Percentiles rank a stretch among this genome's conserved stretches.
Conservation (phyloP, 495 filamentous ascomycete species). For the Trichodelitschia bisporula region DNA sequence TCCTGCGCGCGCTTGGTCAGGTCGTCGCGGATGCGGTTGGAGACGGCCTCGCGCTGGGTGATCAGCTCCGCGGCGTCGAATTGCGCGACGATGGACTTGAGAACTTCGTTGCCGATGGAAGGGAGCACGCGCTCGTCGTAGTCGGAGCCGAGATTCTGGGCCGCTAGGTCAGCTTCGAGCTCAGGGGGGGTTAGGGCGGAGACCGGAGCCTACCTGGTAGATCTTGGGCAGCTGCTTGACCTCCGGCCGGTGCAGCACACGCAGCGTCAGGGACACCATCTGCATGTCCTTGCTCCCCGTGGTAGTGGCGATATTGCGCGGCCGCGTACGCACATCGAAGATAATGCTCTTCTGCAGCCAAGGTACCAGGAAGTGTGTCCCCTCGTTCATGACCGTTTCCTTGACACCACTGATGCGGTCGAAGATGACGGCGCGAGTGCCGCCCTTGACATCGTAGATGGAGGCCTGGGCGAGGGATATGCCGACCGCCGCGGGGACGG, state of each 20-base stretch:
- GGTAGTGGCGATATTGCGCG: constrained; percentile 89
- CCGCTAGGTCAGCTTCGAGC: not conserved
- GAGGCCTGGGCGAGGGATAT: constrained; percentile 39
- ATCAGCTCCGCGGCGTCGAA: constrained; percentile 99
- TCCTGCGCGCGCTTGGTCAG: constrained; percentile 87
- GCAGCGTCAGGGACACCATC: constrained; percentile 96
- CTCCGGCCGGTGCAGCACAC: constrained; percentile 86
- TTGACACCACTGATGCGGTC: constrained; percentile 81
- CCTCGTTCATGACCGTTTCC: constrained; percentile 79
- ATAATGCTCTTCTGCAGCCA: constrained; percentile 91
- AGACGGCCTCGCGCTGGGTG: constrained; percentile 93
- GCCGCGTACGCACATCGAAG: constrained; percentile 96
- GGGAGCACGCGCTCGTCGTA: constrained; percentile 99
- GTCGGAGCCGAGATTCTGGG: constrained; percentile 58
- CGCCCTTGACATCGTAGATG: constrained; percentile 92
- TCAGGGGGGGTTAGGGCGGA: not conserved
- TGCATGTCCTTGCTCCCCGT: constrained; percentile 97
- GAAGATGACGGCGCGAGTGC: constrained; percentile 91
- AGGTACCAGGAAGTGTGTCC: constrained; percentile 88
- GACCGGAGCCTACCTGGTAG: constrained; percentile 53
- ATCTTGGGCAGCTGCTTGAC: constrained; percentile 85
- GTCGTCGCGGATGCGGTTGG: constrained; percentile 81
- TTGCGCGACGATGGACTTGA: constrained; percentile 96
- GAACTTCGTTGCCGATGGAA: constrained; percentile 99
- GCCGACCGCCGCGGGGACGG: constrained; percentile 43